These are phyloP conservation scores for Salix dunnii DNA, from an alignment of 345 rosid species.

Conservation along the genomic window DNA sequence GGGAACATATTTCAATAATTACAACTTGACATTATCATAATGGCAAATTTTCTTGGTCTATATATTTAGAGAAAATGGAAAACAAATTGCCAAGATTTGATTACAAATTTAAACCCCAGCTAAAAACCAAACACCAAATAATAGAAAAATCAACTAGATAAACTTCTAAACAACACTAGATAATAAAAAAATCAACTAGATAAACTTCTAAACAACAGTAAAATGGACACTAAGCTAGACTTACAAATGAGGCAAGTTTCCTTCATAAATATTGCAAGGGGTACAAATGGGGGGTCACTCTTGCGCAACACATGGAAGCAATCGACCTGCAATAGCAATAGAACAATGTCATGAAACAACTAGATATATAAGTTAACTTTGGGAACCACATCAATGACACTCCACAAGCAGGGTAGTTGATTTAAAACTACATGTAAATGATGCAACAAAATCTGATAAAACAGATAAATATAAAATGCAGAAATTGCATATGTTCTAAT, in stretches of 20 bases:
- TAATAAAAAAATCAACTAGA: conserved; percentile 6
- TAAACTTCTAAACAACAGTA: neutral
- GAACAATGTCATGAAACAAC: neutral
- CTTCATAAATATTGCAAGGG: conserved; percentile 70
- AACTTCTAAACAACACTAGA: neutral
- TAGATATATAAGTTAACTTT: neutral
- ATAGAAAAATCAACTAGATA: conserved; percentile 9
- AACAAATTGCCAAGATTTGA: neutral
- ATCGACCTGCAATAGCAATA: conserved; percentile 64
- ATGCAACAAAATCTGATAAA: neutral
- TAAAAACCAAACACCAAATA: neutral
- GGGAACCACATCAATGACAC: neutral
- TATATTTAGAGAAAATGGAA: neutral
- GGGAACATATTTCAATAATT: neutral
- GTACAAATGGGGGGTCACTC: conserved; percentile 89
- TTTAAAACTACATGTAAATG: neutral
- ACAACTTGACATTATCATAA: neutral
- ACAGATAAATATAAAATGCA: neutral
- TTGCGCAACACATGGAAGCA: conserved; percentile 97
- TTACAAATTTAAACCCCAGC: neutral
- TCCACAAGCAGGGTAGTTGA: neutral
- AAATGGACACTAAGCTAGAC: conserved; percentile 12
- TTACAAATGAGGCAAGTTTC: conserved; percentile 88
- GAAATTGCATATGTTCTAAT: neutral
- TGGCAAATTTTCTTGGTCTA: neutral